These are phyloP conservation scores for Pueraria montana DNA, from an alignment of 306 rosid species.

Conservation along the genomic window DNA sequence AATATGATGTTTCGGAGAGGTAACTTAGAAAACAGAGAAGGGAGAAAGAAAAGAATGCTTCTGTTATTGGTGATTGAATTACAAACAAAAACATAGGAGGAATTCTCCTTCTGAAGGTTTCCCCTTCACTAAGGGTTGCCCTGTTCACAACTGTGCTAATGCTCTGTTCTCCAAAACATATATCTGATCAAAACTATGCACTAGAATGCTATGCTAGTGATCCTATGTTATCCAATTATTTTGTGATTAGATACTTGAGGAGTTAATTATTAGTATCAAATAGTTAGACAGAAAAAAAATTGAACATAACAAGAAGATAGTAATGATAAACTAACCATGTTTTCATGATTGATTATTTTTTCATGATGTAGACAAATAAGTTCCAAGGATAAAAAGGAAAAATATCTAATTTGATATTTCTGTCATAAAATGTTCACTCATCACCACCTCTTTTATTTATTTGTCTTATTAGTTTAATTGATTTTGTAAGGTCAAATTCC, in stretches of 20 bases:
- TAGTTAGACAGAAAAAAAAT: neutral
- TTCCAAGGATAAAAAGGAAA: conserved; percentile 8
- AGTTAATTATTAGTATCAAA: neutral
- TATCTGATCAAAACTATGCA: neutral
- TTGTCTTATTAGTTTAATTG: conserved; percentile 15
- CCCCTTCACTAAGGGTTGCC: neutral
- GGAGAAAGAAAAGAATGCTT: neutral
- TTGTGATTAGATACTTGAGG: neutral
- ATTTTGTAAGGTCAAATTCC: conserved; percentile 2
- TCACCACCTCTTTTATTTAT: conserved; percentile 12
- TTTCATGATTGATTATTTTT: conserved; percentile 17
- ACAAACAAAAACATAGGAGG: neutral
- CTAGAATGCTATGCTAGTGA: neutral
- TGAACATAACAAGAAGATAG: conserved; percentile 1
- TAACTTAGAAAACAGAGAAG: neutral
- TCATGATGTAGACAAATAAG: conserved; percentile 8
- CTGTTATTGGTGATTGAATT: neutral
- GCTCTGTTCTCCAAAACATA: conserved; percentile 7
- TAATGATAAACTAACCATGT: conserved; percentile 11
- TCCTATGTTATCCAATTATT: conserved; percentile 11
- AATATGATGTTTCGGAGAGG: conserved; percentile 1
- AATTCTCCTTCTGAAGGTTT: neutral
- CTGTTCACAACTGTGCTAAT: neutral
- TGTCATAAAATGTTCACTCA: neutral
- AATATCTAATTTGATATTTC: neutral